Percentiles rank a stretch among this genome's conserved stretches.
Evolutionary conservation across 768 basidiomycete species (phyloP).

Genomic region (Filobasidium wieringae): DNA sequence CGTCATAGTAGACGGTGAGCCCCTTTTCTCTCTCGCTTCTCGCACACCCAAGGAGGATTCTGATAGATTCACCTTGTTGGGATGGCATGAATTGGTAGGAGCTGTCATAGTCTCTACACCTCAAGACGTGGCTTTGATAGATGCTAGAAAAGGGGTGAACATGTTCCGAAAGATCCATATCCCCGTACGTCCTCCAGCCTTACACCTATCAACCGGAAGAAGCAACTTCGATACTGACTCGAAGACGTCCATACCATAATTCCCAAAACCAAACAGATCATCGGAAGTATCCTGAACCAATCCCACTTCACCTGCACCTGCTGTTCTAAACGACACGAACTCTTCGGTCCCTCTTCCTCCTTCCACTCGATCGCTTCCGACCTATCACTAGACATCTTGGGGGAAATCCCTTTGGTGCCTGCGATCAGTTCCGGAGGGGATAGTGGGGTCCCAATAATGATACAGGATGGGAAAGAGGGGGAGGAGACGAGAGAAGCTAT

Average conservation of each 20-base stretch:
- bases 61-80: too few species aligned
- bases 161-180: conserved; percentile 84
- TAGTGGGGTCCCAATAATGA: conserved; percentile 44
- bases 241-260: neutral
- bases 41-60: neutral
- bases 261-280: conserved; percentile 48
- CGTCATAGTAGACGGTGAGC: conserved; percentile 65
- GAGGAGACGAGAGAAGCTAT: conserved; percentile 28
- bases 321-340: conserved; percentile 53
- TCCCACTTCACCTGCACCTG: conserved; percentile 67
- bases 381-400: conserved; percentile 56
- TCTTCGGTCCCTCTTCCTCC: conserved; percentile 58
- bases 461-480: conserved; percentile 19
- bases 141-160: conserved; percentile 80
- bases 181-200: conserved; percentile 49
- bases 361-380: conserved; percentile 53
- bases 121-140: conserved; percentile 81
- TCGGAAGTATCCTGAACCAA: conserved; percentile 78
- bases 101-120: conserved; percentile 91
- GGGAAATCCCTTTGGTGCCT: conserved; percentile 64
- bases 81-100: conserved; percentile 49
- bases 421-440: conserved; percentile 65
- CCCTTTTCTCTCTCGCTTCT: neutral
- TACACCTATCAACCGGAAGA: neutral
- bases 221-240: neutral